A percentile compares a stretch with the other conserved stretches of the same genome.
Evolutionary conservation across 768 basidiomycete genomes (phyloP).

Genomic region (Phaeolepiota aurea): DNA sequence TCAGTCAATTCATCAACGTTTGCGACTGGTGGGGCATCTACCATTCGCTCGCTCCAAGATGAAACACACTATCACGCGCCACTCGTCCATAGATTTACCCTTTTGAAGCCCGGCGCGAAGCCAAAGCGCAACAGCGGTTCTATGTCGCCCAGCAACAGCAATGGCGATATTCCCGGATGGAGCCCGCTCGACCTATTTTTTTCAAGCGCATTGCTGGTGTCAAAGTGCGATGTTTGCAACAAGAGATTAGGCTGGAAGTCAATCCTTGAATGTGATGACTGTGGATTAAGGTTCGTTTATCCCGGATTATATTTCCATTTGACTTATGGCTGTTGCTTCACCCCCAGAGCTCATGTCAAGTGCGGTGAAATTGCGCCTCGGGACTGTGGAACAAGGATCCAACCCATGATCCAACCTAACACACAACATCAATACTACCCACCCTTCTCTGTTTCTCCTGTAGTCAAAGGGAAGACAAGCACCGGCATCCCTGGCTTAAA

Average conservation of each 20-base stretch:
- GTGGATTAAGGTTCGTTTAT: constrained; percentile 57
- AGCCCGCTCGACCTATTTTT: constrained; percentile 76
- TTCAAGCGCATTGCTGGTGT: constrained; percentile 58
- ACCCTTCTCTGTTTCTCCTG: background rate
- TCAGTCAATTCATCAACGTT: constrained; percentile 46
- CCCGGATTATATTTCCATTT: constrained; percentile 2
- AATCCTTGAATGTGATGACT: constrained; percentile 83
- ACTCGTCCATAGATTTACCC: constrained; percentile 77
- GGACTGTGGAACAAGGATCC: constrained; percentile 47
- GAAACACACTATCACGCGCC: constrained; percentile 28
- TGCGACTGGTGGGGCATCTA: constrained; percentile 75
- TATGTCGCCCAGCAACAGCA: constrained; percentile 20
- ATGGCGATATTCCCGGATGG: constrained; percentile 38
- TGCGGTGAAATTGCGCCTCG: constrained; percentile 78
- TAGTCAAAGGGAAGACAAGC: background rate
- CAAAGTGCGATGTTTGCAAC: constrained; percentile 75
- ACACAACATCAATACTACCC: background rate
- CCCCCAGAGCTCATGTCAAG: constrained; percentile 68
- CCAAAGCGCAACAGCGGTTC: constrained; percentile 28
- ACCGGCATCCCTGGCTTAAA: too few species aligned
- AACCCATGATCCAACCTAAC: constrained; percentile 25
- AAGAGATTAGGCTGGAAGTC: constrained; percentile 87
- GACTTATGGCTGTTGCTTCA: constrained; percentile 6
- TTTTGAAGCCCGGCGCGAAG: constrained; percentile 66
- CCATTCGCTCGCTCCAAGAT: constrained; percentile 37